Evolutionary conservation across 2,329 filamentous ascomycete species (phyloP).

Genomic region (Colletotrichum gloeosporioides): DNA sequence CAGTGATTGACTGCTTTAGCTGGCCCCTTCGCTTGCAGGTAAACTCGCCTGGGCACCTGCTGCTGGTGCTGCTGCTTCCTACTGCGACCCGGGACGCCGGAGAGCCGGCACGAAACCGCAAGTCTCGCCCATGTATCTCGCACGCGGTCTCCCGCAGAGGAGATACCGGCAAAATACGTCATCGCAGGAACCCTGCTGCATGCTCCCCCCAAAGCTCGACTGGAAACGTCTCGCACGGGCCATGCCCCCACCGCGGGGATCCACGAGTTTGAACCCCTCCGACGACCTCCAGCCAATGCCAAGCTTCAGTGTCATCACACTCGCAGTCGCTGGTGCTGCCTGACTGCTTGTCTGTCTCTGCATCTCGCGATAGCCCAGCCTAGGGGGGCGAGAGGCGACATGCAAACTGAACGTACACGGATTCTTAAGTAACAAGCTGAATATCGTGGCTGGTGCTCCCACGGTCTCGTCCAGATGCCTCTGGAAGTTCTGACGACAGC

Average conservation of each 20-base stretch:
- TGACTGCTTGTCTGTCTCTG: neutral
- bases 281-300: neutral
- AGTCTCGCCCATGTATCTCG: neutral
- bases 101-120: neutral
- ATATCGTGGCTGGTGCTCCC: neutral
- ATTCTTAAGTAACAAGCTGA: neutral
- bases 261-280: slow-evolving; percentile 6
- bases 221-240: slow-evolving; percentile 20
- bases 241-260: neutral
- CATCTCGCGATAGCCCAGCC: neutral
- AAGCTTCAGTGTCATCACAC: neutral
- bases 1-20: neutral
- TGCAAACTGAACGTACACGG: neutral
- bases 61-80: neutral
- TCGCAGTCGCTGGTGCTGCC: neutral
- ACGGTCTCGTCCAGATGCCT: neutral
- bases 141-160: neutral
- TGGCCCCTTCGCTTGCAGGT: neutral
- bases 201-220: neutral
- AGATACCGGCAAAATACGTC: neutral
- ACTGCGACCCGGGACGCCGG: slow-evolving; percentile 3
- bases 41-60: neutral
- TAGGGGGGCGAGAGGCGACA: neutral
- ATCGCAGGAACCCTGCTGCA: neutral
- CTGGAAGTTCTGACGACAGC: neutral